Evolutionary conservation across 2,329 filamentous ascomycete species (phyloP).

Genomic region (Paecilomyces dactylethromorphus): DNA sequence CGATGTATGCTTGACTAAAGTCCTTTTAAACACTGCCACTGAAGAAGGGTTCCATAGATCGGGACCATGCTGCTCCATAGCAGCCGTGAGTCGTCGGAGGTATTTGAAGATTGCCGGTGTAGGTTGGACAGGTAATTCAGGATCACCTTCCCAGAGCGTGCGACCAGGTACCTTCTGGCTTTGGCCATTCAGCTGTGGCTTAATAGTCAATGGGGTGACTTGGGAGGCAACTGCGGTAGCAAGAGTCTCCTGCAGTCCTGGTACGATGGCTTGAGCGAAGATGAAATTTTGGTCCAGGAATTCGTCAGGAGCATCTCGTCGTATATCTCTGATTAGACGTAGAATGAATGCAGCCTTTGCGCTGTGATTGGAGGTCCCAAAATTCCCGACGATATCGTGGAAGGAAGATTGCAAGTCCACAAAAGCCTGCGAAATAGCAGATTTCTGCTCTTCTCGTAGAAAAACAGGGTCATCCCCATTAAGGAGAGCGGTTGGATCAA

Average conservation of each 20-base stretch:
- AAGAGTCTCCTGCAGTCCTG: conserved; percentile 58
- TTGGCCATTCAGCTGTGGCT: conserved; percentile 36
- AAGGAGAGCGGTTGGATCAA: conserved; percentile 41
- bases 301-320: conserved; percentile 54
- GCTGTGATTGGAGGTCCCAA: conserved; percentile 42
- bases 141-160: conserved; percentile 73
- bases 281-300: conserved; percentile 30
- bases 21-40: conserved; percentile 56
- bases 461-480: conserved; percentile 65
- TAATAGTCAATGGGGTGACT: conserved; percentile 37
- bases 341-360: conserved; percentile 57
- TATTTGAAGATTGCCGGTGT: conserved; percentile 69
- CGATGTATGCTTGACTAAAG: conserved; percentile 46
- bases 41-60: conserved; percentile 77
- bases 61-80: conserved; percentile 64
- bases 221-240: conserved; percentile 45
- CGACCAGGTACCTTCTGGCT: conserved; percentile 52
- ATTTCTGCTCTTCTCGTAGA: conserved; percentile 54
- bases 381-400: conserved; percentile 40
- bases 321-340: conserved; percentile 67
- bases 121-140: conserved; percentile 69
- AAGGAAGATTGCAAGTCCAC: conserved; percentile 42
- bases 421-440: conserved; percentile 53
- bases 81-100: conserved; percentile 55
- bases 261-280: conserved; percentile 58